Evolutionary conservation across 352 stramenopile genomes (phyloP).

Genomic region (Hyaloperonospora arabidopsidis): DNA sequence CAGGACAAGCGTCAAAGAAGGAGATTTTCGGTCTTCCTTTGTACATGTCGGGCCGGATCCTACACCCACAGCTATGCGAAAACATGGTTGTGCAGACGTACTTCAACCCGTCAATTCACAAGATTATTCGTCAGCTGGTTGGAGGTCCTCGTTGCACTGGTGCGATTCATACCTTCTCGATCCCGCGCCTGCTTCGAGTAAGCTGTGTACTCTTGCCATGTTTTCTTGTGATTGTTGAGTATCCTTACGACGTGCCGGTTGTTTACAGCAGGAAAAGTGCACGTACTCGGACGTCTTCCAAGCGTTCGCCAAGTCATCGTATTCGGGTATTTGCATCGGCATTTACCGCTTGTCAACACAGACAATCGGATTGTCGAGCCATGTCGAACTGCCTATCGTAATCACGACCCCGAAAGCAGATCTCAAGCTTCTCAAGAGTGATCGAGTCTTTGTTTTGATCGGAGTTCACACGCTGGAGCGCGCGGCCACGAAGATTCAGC

Average conservation of each 20-base stretch:
- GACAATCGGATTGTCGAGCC: constrained; percentile 23
- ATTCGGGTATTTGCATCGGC: constrained; percentile 58
- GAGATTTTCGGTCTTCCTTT: constrained; percentile 75
- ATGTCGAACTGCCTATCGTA: constrained; percentile 64
- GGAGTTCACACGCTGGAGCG: constrained; percentile 66
- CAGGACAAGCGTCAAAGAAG: constrained; percentile 56
- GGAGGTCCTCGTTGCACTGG: constrained; percentile 68
- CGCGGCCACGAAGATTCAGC: constrained; percentile 50
- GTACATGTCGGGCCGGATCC: constrained; percentile 76
- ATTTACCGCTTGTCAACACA: constrained; percentile 68
- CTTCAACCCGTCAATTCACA: constrained; percentile 81
- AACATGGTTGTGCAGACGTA: constrained; percentile 81
- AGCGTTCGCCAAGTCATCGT: constrained; percentile 46
- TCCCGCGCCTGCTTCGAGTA: constrained; percentile 42
- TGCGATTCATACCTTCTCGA: constrained; percentile 51
- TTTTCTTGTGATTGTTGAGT: neutral
- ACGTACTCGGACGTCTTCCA: constrained; percentile 65
- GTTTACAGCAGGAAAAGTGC: constrained; percentile 19
- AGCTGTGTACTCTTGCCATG: constrained; percentile 5
- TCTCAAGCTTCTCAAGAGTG: constrained; percentile 42
- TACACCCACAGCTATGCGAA: constrained; percentile 78
- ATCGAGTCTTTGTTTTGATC: constrained; percentile 67
- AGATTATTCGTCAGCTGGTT: constrained; percentile 75
- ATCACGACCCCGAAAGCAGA: constrained; percentile 55
- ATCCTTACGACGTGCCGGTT: neutral